Conservation (phyloP, 441 rosid species). For the Syzygium syzygioides region DNA sequence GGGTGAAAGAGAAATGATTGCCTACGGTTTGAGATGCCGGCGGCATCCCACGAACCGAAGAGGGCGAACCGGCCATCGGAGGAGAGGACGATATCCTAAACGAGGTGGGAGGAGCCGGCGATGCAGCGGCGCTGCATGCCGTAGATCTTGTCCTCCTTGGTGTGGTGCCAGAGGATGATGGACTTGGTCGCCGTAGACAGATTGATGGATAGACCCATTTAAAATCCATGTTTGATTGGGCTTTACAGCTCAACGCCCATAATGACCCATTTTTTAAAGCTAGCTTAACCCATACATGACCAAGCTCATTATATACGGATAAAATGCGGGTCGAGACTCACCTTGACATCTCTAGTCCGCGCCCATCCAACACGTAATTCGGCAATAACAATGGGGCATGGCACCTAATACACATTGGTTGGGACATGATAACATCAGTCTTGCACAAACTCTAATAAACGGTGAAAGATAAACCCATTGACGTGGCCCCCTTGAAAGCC, state of each 20-base stretch:
- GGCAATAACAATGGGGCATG: background rate
- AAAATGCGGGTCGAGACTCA: background rate
- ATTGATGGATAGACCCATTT: background rate
- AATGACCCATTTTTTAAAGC: background rate
- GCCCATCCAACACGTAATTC: background rate
- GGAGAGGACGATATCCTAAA: conserved; percentile 83
- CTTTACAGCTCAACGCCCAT: background rate
- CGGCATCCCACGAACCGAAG: conserved; percentile 87
- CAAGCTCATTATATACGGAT: background rate
- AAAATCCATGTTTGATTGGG: background rate
- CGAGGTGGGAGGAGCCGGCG: conserved; percentile 86
- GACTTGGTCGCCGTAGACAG: conserved; percentile 55
- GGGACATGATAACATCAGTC: background rate
- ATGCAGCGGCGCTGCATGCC: conserved; percentile 73
- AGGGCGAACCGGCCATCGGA: conserved; percentile 92
- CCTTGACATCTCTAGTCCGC: background rate
- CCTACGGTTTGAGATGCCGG: too few relatives aligned
- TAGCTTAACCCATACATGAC: background rate
- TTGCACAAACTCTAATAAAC: background rate
- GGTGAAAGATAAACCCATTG: background rate
- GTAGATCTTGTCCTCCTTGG: conserved; percentile 64
- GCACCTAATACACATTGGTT: background rate
- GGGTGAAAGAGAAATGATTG: background rate
- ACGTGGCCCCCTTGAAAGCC: background rate
- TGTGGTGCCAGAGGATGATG: conserved; percentile 72